A percentile compares a stretch with the other conserved stretches of the same genome.
These are phyloP conservation scores for Microbotryomycetes sp. DNA, from an alignment of 1,284 basidiomycete genomes.

Conservation along the genomic window DNA sequence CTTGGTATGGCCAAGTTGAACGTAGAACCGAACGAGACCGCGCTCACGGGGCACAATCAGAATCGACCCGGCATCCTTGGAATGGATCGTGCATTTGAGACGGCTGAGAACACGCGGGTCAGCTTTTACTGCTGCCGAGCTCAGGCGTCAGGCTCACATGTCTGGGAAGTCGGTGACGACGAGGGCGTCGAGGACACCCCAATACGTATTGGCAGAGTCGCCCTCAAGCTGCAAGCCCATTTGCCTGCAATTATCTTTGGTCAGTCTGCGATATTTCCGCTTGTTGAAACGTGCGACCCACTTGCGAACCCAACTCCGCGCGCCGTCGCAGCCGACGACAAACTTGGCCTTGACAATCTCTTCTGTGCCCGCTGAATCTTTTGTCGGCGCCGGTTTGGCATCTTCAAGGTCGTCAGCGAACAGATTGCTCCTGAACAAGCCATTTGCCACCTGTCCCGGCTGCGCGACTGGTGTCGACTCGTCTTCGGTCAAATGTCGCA, in stretches of 20 bases:
- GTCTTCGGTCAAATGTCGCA: constrained; percentile 38
- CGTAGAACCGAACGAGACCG: constrained; percentile 35
- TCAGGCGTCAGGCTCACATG: background rate
- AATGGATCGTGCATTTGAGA: constrained; percentile 39
- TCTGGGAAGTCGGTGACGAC: constrained; percentile 23
- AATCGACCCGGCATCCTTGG: constrained; percentile 34
- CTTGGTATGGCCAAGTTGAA: constrained; percentile 20
- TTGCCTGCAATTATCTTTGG: constrained; percentile 19
- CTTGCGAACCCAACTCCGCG: constrained; percentile 37
- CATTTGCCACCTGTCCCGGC: constrained; percentile 26
- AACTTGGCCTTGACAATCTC: constrained; percentile 39
- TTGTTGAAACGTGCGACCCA: too few species aligned
- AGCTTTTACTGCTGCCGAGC: constrained; percentile 16
- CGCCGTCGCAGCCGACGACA: constrained; percentile 41
- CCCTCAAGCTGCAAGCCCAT: constrained; percentile 38
- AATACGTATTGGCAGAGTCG: constrained; percentile 40
- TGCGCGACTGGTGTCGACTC: constrained; percentile 12
- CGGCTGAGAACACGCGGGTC: too few species aligned
- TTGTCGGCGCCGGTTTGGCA: constrained; percentile 5
- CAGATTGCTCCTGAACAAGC: constrained; percentile 37
- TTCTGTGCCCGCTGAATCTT: constrained; percentile 19
- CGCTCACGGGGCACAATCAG: constrained; percentile 39
- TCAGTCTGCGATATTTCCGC: too few species aligned
- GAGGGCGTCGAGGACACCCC: constrained; percentile 39
- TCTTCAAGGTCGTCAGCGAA: constrained; percentile 30